phyloP scores from a whole-genome alignment of 2,329 filamentous ascomycete species.

The Coniochaeta hoffmannii region DNA sequence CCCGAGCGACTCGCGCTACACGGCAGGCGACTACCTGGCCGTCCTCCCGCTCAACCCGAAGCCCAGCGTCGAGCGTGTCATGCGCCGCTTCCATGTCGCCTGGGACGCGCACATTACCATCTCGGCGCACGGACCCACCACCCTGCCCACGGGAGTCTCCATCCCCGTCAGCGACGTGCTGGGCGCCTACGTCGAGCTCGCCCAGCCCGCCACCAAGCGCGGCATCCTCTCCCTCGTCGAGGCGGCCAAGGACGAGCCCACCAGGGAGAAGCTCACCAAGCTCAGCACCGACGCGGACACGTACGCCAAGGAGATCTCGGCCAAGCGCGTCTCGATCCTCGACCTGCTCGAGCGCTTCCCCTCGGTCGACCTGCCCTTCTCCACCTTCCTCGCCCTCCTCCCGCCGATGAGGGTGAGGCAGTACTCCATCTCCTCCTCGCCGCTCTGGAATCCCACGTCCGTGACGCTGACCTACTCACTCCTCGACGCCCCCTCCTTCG shows the following conservation, averaged over 20 bases:
- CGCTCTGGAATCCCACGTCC: conserved; percentile 47
- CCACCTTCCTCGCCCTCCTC: conserved; percentile 62
- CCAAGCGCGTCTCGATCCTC: conserved; percentile 56
- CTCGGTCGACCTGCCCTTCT: conserved; percentile 52
- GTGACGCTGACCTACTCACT: conserved; percentile 64
- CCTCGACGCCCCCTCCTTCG: conserved; percentile 47
- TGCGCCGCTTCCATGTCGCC: conserved; percentile 57
- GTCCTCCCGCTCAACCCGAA: conserved; percentile 64
- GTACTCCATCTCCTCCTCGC: conserved; percentile 73
- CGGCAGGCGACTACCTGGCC: conserved; percentile 69
- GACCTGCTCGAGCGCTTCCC: conserved; percentile 62
- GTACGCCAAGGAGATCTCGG: conserved; percentile 39
- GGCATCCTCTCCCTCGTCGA: conserved; percentile 25
- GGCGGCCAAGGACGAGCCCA: conserved; percentile 15
- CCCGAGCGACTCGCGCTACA: conserved; percentile 58
- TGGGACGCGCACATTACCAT: conserved; percentile 64
- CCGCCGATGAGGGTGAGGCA: conserved; percentile 73
- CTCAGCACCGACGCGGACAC: conserved; percentile 38
- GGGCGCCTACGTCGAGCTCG: conserved; percentile 64
- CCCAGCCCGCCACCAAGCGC: conserved; percentile 63
- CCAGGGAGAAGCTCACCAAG: conserved; percentile 32
- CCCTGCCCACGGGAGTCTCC: conserved; percentile 46
- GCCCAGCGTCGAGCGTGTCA: conserved; percentile 52
- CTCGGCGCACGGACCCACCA: conserved; percentile 39
- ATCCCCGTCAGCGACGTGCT: conserved; percentile 58